A percentile compares a stretch with the other conserved stretches of the same genome.
phyloP scores from a whole-genome alignment of 352 stramenopile species.

The Phytophthora chlamydospora region DNA sequence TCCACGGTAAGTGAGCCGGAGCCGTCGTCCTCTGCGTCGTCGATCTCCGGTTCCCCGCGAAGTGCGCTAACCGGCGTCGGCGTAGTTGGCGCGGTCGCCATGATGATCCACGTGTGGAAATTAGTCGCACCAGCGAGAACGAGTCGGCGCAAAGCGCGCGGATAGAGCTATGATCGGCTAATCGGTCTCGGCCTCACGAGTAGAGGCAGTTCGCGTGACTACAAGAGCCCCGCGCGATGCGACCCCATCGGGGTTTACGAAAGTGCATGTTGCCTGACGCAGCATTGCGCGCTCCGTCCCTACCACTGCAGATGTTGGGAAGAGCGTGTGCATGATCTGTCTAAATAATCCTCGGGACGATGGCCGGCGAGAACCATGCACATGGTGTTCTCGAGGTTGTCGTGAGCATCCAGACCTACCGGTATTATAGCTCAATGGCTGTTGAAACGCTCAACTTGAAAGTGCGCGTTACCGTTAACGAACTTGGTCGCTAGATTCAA shows the following conservation, averaged over 20 bases:
- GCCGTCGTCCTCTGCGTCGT: slow-evolving; percentile 5
- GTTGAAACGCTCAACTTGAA: neutral
- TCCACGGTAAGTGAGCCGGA: slow-evolving; percentile 26
- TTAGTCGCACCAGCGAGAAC: slow-evolving; percentile 9
- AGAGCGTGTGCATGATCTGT: slow-evolving; percentile 27
- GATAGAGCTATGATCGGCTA: slow-evolving; percentile 25
- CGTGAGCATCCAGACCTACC: no score
- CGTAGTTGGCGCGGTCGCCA: slow-evolving; percentile 3
- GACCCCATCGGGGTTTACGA: slow-evolving; percentile 30
- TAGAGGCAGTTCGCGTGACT: slow-evolving; percentile 36
- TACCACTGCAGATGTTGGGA: slow-evolving; percentile 32
- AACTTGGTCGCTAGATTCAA: no score
- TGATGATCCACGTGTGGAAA: slow-evolving; percentile 14
- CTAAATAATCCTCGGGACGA: neutral
- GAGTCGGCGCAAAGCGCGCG: slow-evolving; percentile 7
- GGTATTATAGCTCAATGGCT: no score
- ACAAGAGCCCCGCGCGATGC: slow-evolving; percentile 23
- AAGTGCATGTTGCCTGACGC: slow-evolving; percentile 13
- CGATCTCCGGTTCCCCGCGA: slow-evolving; percentile 18
- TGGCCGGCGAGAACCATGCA: neutral
- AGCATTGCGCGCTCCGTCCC: slow-evolving; percentile 20
- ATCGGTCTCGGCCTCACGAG: slow-evolving; percentile 17
- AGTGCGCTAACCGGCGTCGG: neutral
- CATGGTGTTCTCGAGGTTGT: no score
- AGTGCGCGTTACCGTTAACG: neutral